Conservation (phyloP, 345 rosid genomes). For the Arabidopsis arenosa region DNA sequence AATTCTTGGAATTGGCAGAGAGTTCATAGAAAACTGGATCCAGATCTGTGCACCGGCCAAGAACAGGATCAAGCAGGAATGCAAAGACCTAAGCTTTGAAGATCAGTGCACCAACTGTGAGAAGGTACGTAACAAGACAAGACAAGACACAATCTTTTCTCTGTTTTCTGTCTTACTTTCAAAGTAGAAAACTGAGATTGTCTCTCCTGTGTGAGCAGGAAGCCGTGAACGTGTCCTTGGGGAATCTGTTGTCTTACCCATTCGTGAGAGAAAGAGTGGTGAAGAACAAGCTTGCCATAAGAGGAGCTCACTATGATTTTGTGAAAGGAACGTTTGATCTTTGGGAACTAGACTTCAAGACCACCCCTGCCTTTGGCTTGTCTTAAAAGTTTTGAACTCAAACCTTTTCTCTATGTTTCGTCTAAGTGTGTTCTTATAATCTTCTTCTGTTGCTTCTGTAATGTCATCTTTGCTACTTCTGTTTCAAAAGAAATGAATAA, state of each 20-base stretch:
- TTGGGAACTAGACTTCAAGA: constrained; percentile 74
- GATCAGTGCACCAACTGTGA: constrained; percentile 86
- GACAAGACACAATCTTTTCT: neutral
- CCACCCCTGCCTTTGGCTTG: constrained; percentile 47
- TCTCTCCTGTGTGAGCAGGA: constrained; percentile 50
- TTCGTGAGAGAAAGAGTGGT: constrained; percentile 72
- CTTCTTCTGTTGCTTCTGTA: constrained; percentile 23
- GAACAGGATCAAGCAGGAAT: constrained; percentile 66
- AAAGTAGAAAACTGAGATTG: neutral
- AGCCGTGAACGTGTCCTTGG: constrained; percentile 81
- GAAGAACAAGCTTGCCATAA: constrained; percentile 55
- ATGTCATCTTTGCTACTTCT: neutral
- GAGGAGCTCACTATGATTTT: constrained; percentile 83
- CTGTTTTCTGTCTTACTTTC: constrained; percentile 3
- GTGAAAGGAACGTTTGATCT: constrained; percentile 70
- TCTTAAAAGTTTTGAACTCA: constrained; percentile 16
- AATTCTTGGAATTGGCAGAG: constrained; percentile 53
- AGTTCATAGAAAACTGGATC: constrained; percentile 92
- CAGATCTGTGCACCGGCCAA: constrained; percentile 76
- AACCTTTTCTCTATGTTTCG: constrained; percentile 22
- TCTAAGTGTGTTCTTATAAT: constrained; percentile 7
- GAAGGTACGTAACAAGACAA: constrained; percentile 55
- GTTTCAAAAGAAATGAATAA: constrained; percentile 26
- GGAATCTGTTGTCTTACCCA: constrained; percentile 76
- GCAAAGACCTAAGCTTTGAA: constrained; percentile 47